A percentile compares a stretch with the other conserved stretches of the same genome.
These are phyloP conservation scores for Leptomonas pyrrhocoris DNA, from an alignment of 208 protist species.

Conservation along the genomic window DNA sequence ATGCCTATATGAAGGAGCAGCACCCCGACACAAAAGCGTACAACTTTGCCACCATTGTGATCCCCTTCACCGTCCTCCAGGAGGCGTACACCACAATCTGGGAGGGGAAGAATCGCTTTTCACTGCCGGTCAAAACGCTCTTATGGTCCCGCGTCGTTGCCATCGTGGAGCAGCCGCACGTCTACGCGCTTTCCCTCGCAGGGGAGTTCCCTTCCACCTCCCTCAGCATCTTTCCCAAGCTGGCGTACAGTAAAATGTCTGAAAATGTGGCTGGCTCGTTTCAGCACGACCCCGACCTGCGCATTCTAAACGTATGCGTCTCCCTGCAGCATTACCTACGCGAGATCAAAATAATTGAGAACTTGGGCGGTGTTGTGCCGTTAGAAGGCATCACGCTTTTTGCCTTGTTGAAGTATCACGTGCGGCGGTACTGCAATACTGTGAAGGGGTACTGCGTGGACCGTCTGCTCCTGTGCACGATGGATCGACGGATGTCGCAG, in stretches of 20 bases:
- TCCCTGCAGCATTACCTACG: slow-evolving; percentile 74
- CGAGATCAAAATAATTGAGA: slow-evolving; percentile 16
- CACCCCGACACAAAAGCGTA: slow-evolving; percentile 46
- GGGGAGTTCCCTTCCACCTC: slow-evolving; percentile 64
- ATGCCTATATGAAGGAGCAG: slow-evolving; percentile 53
- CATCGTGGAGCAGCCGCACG: slow-evolving; percentile 50
- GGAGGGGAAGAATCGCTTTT: slow-evolving; percentile 38
- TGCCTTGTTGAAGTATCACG: slow-evolving; percentile 85
- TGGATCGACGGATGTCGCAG: slow-evolving; percentile 71
- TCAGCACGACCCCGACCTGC: slow-evolving; percentile 70
- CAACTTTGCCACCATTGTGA: slow-evolving; percentile 39
- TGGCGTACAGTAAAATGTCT: slow-evolving; percentile 67
- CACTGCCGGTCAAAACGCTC: slow-evolving; percentile 45
- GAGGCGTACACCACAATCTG: slow-evolving; percentile 75
- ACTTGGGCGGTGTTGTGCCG: slow-evolving; percentile 38
- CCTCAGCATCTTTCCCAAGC: slow-evolving; percentile 54
- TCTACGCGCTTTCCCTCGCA: slow-evolving; percentile 60
- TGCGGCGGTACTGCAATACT: slow-evolving; percentile 69
- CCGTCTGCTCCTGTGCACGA: slow-evolving; percentile 71
- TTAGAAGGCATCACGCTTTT: slow-evolving; percentile 79
- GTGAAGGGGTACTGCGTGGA: slow-evolving; percentile 63
- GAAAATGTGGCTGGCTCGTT: slow-evolving; percentile 20
- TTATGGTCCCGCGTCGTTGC: slow-evolving; percentile 74
- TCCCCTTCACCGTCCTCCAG: slow-evolving; percentile 83
- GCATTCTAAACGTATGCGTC: slow-evolving; percentile 80